These are phyloP conservation scores for Cytospora paraplurivora DNA, from an alignment of 2,329 filamentous ascomycete species.

Conservation along the genomic window DNA sequence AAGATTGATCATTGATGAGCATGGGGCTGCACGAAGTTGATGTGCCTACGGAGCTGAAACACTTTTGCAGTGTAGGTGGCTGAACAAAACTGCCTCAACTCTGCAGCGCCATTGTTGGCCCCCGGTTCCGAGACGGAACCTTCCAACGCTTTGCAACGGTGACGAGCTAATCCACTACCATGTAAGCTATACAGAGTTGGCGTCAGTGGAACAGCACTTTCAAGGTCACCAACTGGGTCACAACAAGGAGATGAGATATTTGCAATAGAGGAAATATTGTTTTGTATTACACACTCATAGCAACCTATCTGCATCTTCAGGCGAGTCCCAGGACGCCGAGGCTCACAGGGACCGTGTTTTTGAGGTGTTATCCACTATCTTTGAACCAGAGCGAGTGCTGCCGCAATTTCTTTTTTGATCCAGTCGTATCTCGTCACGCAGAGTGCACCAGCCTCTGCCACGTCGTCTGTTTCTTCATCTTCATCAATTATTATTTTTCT, in stretches of 20 bases:
- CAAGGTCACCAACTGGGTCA: not conserved
- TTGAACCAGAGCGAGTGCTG: conserved; percentile 1
- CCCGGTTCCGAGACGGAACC: not conserved
- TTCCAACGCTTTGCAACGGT: not conserved
- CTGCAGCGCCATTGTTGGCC: not conserved
- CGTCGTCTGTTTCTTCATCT: not conserved
- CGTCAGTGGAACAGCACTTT: not conserved
- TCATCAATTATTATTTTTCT: not conserved
- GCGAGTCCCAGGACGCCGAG: conserved; percentile 15
- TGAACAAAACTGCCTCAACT: not conserved
- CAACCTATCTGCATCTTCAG: conserved; percentile 11
- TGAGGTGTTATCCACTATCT: conserved; percentile 12
- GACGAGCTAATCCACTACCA: not conserved
- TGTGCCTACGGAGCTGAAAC: not conserved
- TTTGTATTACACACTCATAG: conserved; percentile 18
- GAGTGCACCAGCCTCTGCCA: not conserved
- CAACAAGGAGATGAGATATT: not conserved
- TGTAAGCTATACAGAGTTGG: not conserved
- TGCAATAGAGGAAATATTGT: conserved; percentile 4
- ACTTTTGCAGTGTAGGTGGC: not conserved
- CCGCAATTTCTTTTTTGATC: not conserved
- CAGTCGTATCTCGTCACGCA: not conserved
- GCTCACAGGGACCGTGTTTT: conserved; percentile 6
- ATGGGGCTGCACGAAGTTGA: not conserved
- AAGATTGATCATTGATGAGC: conserved; percentile 66